These are phyloP conservation scores for Pachysandra terminalis DNA, from an alignment of 164 flowering plant species.

Conservation along the genomic window DNA sequence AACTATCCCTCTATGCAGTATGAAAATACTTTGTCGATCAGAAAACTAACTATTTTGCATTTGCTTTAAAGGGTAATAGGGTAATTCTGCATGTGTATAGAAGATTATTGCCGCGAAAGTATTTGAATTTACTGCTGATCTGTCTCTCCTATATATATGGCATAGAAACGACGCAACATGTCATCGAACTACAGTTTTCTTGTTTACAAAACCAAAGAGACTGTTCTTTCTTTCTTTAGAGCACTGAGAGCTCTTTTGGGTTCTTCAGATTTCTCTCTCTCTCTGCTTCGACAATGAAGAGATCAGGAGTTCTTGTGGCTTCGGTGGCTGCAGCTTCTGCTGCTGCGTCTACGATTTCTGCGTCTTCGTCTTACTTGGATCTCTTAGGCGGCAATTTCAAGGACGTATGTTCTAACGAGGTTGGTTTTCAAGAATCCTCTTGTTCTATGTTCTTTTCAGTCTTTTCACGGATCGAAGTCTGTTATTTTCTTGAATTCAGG, in stretches of 20 bases:
- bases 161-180: no score
- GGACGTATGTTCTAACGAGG: constrained; percentile 3
- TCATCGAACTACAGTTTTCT: constrained; percentile 1
- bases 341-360: constrained; percentile 17
- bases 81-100: background rate
- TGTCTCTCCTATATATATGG: no score
- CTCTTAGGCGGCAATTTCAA: constrained; percentile 13
- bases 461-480: background rate
- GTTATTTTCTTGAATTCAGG: background rate
- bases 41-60: no score
- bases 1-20: no score
- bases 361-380: constrained; percentile 5
- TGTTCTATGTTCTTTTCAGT: background rate
- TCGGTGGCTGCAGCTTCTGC: constrained; percentile 31
- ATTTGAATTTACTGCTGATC: no score
- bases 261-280: background rate
- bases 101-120: constrained; percentile 24
- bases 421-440: background rate
- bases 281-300: constrained; percentile 18
- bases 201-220: background rate
- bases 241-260: background rate
- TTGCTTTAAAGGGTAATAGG: background rate
- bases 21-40: no score
- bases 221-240: background rate
- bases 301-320: constrained; percentile 21